Base-by-base conservation (phyloP, 2,329 filamentous ascomycete genomes). In the Pyrenophora teres region DNA sequence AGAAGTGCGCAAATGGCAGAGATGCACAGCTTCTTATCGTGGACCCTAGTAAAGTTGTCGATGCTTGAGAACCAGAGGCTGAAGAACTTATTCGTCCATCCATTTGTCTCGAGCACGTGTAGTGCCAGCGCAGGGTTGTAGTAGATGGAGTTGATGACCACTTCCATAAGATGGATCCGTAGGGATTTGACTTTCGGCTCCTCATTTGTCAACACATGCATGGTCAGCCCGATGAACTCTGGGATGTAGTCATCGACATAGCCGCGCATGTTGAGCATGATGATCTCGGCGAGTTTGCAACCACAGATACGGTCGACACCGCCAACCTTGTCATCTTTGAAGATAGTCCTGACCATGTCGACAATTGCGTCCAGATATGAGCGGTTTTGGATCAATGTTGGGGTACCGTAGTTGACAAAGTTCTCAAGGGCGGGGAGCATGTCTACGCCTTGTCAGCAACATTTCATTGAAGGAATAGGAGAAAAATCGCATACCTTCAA, bases 61-160 rank as follows among this genome's bases (percentile, higher is more conserved):
- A 99, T 99, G 77, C 87, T 95, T 36, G 90, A 90, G 75, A 99
- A 99, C 94, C 94, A 99, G 52, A 95, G 79, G 76, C 90, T 96
- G 80, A 99, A 99, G 79, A 99, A 99, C 71, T 95, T 95, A 77
- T 97, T 97, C 6, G 94, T 97, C 93, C 92, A 97, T 54, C 86
- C 88, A 68, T 95, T 93, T 46, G 82, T 78, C 77, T 99, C 94
- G n/a, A 99, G 83, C 32, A 96, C 86, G 56, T 92, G 87, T 18
- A 99, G 83, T 19, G 92, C 84, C 53, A 97, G 81, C 38, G 88
- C 77, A 1, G 94, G 92, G 78, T 96, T 97, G 81, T 99, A 99
- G 81, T 97, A 96, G 66, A 97, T 92, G 48, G 90, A 87, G 76
- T 97, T 97, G 80, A 99, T 96, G 52, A 99, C 87, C 87, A 99